Evolutionary conservation across 2,329 filamentous ascomycete species (phyloP), one percentile per base, ranked within the genome.

Genomic region (Amauroascus niger): DNA sequence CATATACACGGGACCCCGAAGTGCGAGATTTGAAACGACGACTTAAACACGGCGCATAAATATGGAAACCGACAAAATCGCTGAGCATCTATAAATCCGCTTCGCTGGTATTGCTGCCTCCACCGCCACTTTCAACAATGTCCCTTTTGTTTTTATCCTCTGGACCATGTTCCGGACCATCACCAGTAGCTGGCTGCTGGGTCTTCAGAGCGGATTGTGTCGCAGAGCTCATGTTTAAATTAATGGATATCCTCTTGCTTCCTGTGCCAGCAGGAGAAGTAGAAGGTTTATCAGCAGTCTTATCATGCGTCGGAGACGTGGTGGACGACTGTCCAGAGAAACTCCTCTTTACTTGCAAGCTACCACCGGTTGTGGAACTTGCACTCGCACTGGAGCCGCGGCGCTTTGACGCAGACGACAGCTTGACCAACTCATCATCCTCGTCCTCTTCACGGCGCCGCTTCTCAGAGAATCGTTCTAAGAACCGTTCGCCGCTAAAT

Each of bases 371-470:
- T n/a, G n/a, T 26, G 26, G 50, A 56, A 28, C 67, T 64, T 32
- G 64, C 65, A 11, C 64, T 70, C 8, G 37, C 46, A 16, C 47
- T 49, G 11, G 72, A 75, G 55, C 70, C 74, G 55, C 74, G 67
- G 50, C 74, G 68, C 60, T 75, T 75, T 1, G 71, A 67, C 22
- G 68, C 71, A 8, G 68, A 66, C 59, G 87, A 82, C 62, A 96
- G 77, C 70, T 93, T 95, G 52, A 83, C 83, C n/a, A 97, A 73
- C 64, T 91, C 88, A 53, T 95, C 90, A 44, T 96, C 91, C 57
- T 95, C 88, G 54, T 96, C 91, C 65, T 95, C 90, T 62, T 77
- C 73, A 41, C 93, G 81, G 46, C 91, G 81, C 46, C 91, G 84
- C 70, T 97, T 97, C 67, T 95, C 88, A 0, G 88, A 47, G 18